Percentiles rank a stretch among this genome's conserved stretches.
Conservation (phyloP, 495 filamentous ascomycete species). For the Bryoglossum gracile region DNA sequence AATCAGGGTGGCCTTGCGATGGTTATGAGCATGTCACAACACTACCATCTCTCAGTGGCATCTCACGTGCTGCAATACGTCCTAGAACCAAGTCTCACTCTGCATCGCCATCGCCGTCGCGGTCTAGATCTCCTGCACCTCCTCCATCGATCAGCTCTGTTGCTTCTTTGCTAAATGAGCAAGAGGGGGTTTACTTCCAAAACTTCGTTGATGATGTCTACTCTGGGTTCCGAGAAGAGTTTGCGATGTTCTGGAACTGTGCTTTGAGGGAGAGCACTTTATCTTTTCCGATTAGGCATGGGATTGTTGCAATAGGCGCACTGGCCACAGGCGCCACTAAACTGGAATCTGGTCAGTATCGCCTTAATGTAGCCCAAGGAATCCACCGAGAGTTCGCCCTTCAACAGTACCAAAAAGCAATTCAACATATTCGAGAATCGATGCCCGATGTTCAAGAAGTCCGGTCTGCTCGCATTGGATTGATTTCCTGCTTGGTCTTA, state of each 20-base stretch:
- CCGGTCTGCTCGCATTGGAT: background rate
- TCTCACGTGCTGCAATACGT: background rate
- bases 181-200: constrained; percentile 13
- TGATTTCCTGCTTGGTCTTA: constrained; percentile 14
- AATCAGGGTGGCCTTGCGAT: constrained; percentile 44
- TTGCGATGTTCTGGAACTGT: constrained; percentile 10
- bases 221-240: background rate
- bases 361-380: constrained; percentile 4
- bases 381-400: constrained; percentile 16
- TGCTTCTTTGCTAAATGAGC: background rate
- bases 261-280: constrained; percentile 3
- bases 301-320: constrained; percentile 12
- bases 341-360: background rate
- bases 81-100: background rate
- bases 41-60: constrained; percentile 10
- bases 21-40: constrained; percentile 33
- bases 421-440: constrained; percentile 10
- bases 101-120: background rate
- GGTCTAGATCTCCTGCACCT: background rate
- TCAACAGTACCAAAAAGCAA: constrained; percentile 18
- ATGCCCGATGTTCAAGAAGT: background rate
- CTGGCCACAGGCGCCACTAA: constrained; percentile 5
- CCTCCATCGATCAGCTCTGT: background rate
- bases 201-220: constrained; percentile 11
- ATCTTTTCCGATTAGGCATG: constrained; percentile 12